Evolutionary conservation across 345 rosid genomes (phyloP).

Genomic region (Syzygium oleosum): DNA sequence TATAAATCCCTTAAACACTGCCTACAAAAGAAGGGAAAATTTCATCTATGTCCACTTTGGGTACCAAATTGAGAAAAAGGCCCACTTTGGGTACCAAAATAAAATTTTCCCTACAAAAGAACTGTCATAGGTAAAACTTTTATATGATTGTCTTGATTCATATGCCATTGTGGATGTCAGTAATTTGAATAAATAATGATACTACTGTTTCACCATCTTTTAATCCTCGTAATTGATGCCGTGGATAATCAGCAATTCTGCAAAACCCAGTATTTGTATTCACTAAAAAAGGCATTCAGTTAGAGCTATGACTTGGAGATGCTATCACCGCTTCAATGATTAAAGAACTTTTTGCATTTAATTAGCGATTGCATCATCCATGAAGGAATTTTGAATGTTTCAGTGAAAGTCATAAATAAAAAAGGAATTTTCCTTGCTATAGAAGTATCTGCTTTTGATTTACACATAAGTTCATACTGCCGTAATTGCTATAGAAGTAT

Average conservation of each 20-base stretch:
- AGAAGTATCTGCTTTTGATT: neutral
- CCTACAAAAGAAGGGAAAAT: too few relatives aligned
- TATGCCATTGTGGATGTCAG: neutral
- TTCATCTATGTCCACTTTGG: too few relatives aligned
- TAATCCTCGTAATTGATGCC: rapidly evolving
- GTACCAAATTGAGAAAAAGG: too few relatives aligned
- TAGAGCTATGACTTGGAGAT: neutral
- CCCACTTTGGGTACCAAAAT: too few relatives aligned
- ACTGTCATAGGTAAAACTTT: neutral
- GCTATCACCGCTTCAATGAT: neutral
- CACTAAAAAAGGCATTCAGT: neutral
- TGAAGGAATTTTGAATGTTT: neutral
- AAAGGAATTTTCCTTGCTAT: neutral
- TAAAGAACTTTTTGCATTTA: neutral
- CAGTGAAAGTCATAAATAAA: neutral
- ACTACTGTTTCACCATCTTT: neutral
- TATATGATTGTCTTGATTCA: neutral
- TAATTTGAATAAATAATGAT: neutral
- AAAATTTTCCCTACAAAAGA: neutral
- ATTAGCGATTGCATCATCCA: neutral
- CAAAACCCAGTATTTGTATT: rapidly evolving
- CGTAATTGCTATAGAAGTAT: too few relatives aligned
- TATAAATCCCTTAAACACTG: neutral
- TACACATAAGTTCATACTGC: neutral
- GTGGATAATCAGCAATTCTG: neutral